Conservation (phyloP, 2,329 filamentous ascomycete genomes). For the Aspergillus persii region DNA sequence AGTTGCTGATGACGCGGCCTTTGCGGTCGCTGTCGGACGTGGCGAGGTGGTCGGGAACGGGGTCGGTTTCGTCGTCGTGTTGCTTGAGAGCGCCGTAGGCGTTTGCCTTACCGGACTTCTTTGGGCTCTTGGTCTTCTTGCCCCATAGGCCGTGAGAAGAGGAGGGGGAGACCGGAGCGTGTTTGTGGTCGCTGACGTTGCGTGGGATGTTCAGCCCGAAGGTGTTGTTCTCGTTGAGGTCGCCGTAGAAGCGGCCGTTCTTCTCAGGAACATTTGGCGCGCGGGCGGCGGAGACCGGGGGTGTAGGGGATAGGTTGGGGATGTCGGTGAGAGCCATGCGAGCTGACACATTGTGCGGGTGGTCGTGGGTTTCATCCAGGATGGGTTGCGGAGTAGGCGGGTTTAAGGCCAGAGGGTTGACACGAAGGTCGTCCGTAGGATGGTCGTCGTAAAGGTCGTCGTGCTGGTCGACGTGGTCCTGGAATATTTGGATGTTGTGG, state of each 20-base stretch:
- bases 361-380: conserved; percentile 20
- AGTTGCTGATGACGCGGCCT: conserved; percentile 45
- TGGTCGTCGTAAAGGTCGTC: conserved; percentile 22
- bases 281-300: conserved; percentile 19
- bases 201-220: conserved; percentile 21
- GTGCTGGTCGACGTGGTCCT: conserved; percentile 26
- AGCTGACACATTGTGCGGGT: conserved; percentile 23
- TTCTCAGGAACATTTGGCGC: conserved; percentile 25
- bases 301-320: conserved; percentile 34
- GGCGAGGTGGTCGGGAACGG: conserved; percentile 8
- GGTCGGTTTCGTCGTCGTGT: conserved; percentile 18
- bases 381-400: conserved; percentile 43
- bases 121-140: conserved; percentile 32
- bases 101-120: conserved; percentile 32
- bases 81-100: conserved; percentile 37
- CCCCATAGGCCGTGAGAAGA: conserved; percentile 11
- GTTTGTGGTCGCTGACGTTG: conserved; percentile 21
- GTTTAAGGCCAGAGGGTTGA: conserved; percentile 48
- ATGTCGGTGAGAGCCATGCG: conserved; percentile 34
- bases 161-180: conserved; percentile 1
- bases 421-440: conserved; percentile 21
- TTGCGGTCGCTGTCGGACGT: conserved; percentile 37
- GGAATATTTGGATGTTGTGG: conserved; percentile 33
- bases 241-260: conserved; percentile 41
- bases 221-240: conserved; percentile 25